Evolutionary conservation across 768 basidiomycete genomes (phyloP).

Genomic region (Fibroporia radiculosa): DNA sequence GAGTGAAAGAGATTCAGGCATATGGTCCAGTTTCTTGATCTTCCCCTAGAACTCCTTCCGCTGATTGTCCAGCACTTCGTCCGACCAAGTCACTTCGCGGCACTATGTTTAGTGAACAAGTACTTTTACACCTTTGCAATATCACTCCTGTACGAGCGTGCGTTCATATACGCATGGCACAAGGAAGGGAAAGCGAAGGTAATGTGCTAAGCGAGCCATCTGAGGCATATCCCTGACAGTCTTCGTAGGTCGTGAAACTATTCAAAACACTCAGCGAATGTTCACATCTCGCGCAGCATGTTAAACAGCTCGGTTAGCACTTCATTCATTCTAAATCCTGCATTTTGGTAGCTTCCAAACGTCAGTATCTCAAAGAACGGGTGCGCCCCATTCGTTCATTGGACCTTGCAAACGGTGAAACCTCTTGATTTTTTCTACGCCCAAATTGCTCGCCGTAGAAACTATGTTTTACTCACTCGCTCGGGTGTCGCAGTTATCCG

Average conservation of each 20-base stretch:
- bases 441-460: background rate
- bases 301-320: slow-evolving; percentile 49
- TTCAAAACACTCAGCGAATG: slow-evolving; percentile 52
- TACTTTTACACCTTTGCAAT: slow-evolving; percentile 44
- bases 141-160: slow-evolving; percentile 46
- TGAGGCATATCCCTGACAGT: background rate
- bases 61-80: slow-evolving; percentile 42
- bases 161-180: slow-evolving; percentile 67
- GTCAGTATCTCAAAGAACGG: background rate
- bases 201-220: too few species aligned
- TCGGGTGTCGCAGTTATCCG: too few species aligned
- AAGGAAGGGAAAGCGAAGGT: slow-evolving; percentile 57
- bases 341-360: background rate
- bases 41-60: slow-evolving; percentile 63
- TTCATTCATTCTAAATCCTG: background rate
- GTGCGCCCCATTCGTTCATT: too few species aligned
- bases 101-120: slow-evolving; percentile 49
- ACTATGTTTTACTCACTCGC: slow-evolving; percentile 32
- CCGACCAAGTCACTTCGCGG: slow-evolving; percentile 44
- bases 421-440: background rate
- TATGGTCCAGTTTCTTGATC: slow-evolving; percentile 50
- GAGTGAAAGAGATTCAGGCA: too few species aligned
- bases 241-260: slow-evolving; percentile 45
- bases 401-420: too few species aligned
- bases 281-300: slow-evolving; percentile 49